A percentile compares a stretch with the other conserved stretches of the same genome.
Evolutionary conservation across 2,329 filamentous ascomycete genomes (phyloP).

Genomic region (Diaporthe australafricana): DNA sequence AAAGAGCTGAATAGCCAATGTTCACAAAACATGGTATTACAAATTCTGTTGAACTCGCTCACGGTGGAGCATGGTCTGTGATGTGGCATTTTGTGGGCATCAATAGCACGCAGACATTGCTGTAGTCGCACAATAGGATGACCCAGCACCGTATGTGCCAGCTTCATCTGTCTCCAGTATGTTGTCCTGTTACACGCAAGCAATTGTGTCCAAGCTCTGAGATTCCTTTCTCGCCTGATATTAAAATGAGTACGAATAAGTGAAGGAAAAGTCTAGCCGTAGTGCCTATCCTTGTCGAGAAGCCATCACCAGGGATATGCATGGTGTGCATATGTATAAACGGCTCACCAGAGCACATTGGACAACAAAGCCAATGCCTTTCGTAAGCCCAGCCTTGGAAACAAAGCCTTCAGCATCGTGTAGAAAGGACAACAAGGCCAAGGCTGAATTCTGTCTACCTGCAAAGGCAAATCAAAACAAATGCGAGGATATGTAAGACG

Average conservation of each 20-base stretch:
- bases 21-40: background rate
- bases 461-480: constrained; percentile 11
- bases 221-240: background rate
- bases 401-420: background rate
- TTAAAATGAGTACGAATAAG: background rate
- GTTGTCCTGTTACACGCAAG: background rate
- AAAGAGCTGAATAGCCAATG: background rate
- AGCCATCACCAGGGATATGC: constrained; percentile 1
- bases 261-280: constrained; percentile 3
- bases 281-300: background rate
- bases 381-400: background rate
- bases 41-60: too few species aligned
- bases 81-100: background rate
- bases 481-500: constrained; percentile 14
- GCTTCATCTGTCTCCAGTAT: background rate
- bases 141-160: background rate
- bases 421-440: background rate
- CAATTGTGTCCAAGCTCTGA: background rate
- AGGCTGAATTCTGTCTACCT: constrained; percentile 29
- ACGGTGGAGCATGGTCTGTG: background rate
- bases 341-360: background rate
- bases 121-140: background rate
- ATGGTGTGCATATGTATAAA: background rate
- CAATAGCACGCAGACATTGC: background rate
- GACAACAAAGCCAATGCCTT: background rate